These are phyloP conservation scores for Microstegium vimineum DNA, from an alignment of 176 grass and related monocot species.

Conservation along the genomic window DNA sequence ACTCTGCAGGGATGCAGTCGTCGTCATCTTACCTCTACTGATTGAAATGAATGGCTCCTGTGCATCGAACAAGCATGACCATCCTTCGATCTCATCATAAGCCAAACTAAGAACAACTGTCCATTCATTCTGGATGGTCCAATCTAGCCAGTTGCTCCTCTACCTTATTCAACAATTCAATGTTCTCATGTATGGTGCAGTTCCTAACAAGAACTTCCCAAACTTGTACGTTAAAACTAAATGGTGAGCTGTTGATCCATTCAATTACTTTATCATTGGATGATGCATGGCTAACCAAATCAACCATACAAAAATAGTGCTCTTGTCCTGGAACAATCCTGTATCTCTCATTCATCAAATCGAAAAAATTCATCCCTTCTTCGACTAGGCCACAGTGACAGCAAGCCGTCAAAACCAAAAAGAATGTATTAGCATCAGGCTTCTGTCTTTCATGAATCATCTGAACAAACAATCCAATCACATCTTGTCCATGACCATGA, in stretches of 20 bases:
- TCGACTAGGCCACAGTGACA: conserved; percentile 46
- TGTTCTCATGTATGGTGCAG: neutral
- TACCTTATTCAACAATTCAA: conserved; percentile 24
- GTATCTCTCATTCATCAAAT: conserved; percentile 58
- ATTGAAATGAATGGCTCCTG: conserved; percentile 18
- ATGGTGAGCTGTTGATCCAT: conserved; percentile 41
- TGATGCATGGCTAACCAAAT: conserved; percentile 49
- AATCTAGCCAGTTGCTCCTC: conserved; percentile 19
- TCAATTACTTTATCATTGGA: conserved; percentile 42
- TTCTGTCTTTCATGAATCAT: conserved; percentile 49
- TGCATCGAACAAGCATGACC: conserved; percentile 9
- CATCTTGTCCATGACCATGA: conserved; percentile 43
- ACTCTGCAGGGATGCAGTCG: neutral
- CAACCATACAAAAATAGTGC: conserved; percentile 52
- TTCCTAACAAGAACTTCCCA: conserved; percentile 46
- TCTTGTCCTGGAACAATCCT: conserved; percentile 47
- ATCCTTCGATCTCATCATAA: conserved; percentile 6
- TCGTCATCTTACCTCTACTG: neutral
- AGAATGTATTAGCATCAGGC: conserved; percentile 51
- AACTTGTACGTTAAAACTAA: conserved; percentile 26
- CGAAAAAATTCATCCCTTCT: conserved; percentile 61
- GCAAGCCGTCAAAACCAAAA: conserved; percentile 58
- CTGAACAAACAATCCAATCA: conserved; percentile 44
- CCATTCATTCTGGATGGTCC: neutral
- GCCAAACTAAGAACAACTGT: neutral